Evolutionary conservation across 1,284 basidiomycete species (phyloP).

Genomic region (Rhodotorula sp.): DNA sequence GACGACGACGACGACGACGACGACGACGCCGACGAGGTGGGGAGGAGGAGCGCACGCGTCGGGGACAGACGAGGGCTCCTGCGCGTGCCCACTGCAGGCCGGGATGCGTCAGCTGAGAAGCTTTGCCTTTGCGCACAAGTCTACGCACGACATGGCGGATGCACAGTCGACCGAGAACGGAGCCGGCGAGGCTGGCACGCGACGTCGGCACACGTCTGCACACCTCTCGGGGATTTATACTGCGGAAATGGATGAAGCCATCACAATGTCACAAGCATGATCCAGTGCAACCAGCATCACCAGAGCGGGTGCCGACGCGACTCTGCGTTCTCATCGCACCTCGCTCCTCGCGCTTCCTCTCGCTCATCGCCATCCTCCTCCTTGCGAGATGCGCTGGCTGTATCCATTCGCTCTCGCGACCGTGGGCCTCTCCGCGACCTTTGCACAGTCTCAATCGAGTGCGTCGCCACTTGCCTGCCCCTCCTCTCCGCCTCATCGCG

Average conservation of each 20-base stretch:
- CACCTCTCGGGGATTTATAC: too few species aligned
- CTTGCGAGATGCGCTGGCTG: neutral
- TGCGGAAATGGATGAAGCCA: too few species aligned
- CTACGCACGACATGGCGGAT: too few species aligned
- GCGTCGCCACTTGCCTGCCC: neutral
- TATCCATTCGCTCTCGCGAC: neutral
- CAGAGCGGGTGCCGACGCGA: neutral
- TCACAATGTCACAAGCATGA: too few species aligned
- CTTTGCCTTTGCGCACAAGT: too few species aligned
- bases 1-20: neutral
- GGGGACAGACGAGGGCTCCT: conserved; percentile 27
- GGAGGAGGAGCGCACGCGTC: conserved; percentile 20
- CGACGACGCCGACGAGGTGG: too few species aligned
- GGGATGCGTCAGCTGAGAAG: neutral
- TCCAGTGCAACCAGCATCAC: too few species aligned
- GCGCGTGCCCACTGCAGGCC: conserved; percentile 19
- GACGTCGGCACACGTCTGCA: too few species aligned
- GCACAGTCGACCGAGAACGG: too few species aligned
- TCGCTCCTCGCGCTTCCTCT: neutral
- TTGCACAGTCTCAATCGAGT: neutral
- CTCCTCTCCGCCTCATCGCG: neutral
- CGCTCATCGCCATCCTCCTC: neutral
- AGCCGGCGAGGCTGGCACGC: too few species aligned
- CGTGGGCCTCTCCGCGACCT: neutral
- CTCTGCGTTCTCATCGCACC: neutral